These are phyloP conservation scores for Trichosporon inkin DNA, from an alignment of 1,284 basidiomycete genomes.

Conservation along the genomic window DNA sequence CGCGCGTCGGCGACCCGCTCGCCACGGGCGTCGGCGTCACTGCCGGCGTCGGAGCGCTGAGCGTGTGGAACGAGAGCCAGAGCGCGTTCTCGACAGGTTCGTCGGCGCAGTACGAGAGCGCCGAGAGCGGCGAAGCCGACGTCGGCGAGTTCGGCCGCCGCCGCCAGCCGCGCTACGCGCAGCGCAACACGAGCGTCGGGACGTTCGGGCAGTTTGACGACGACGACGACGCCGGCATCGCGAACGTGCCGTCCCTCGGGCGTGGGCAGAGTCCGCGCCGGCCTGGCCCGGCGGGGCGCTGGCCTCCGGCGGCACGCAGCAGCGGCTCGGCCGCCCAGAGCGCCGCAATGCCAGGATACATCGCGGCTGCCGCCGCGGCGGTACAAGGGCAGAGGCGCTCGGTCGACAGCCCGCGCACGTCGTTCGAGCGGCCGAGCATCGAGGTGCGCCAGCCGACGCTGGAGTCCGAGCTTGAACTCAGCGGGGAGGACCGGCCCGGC, in stretches of 20 bases:
- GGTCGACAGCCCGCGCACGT: not conserved
- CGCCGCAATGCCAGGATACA: not conserved
- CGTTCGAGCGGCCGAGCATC: not conserved
- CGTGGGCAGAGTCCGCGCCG: not conserved
- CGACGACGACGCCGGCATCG: not conserved
- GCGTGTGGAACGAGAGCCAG: not conserved
- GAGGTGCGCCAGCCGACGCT: not conserved
- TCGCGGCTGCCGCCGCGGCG: constrained; percentile 5
- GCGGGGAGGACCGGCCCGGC: not conserved
- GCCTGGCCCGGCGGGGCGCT: not conserved
- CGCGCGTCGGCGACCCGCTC: not conserved
- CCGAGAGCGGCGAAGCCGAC: constrained; percentile 12
- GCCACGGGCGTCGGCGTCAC: not conserved
- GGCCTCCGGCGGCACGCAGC: not conserved
- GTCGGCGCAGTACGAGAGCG: constrained; percentile 16
- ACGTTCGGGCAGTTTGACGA: constrained; percentile 17
- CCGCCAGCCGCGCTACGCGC: not conserved
- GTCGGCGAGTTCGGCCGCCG: constrained; percentile 18
- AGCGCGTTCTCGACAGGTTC: not conserved
- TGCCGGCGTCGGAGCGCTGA: not conserved
- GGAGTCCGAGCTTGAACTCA: not conserved
- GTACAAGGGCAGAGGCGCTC: constrained; percentile 3
- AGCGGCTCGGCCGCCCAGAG: not conserved
- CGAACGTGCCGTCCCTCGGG: not conserved
- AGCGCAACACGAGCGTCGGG: constrained; percentile 18